Evolutionary conservation across 306 rosid genomes (phyloP), one percentile per base, ranked within the genome.

Genomic region (Quercus robur): DNA sequence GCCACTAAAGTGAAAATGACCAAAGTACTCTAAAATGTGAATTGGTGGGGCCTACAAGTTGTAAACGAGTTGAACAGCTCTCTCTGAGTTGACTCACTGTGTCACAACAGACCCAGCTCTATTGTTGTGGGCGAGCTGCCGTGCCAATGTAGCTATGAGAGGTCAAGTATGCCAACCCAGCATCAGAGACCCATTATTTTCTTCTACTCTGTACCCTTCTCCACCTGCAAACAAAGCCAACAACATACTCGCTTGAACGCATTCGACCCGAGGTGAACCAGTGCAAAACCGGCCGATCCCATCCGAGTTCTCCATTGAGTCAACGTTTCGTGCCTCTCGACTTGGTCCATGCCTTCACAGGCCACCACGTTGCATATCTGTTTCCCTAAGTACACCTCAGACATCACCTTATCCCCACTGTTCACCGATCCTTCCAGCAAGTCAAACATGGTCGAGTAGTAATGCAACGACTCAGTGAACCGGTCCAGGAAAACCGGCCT

Each of bases 141-240:
- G 90, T 0, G 96, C 98, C 3, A 94, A 89, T 61, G 96, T 92
- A 41, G 97, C 96, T 11, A 94, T 92, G 69, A 94, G 91, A 1
- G 95, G 93, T 75, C 97, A 78, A 2, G 94, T 92, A 77, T 94
- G 98, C 97, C 98, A 94, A 9, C 97, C 97, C 3, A 94, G 89
- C 94, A 88, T 85, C 21, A 94, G 89, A 75, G 89, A 86, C 56
- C 96, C 98, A 1, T 85, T 81, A 38, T 84, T 92, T 80, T 94
- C 97, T 74, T 94, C 97, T 75, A 92, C 97, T 66, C 81, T 78
- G 35, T 94, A 94, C 26, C 94, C 97, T 38, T 82, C 93, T 0
- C 92, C 93, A 10, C 97, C 93, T 1, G 90, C 89, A 56, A 84
- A 90, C 12, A 84, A 83, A 4, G 91, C 97, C 75, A 90, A 51